A percentile compares a stretch with the other conserved stretches of the same genome.
Evolutionary conservation across 176 grass and related monocot species (phyloP).

Genomic region (Juncus inflexus): DNA sequence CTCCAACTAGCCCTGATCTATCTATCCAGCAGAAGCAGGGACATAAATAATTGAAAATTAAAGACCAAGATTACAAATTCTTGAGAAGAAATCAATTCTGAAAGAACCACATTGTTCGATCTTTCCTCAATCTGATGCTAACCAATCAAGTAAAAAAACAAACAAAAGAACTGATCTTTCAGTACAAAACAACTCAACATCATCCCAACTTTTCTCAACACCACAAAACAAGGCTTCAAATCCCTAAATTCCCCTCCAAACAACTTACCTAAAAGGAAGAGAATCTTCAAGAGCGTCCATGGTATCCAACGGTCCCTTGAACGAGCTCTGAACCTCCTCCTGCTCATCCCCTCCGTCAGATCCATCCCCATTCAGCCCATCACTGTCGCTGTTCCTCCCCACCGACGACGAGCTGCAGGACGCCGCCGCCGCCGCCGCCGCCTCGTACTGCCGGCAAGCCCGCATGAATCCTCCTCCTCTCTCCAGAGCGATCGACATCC

Average conservation of each 20-base stretch:
- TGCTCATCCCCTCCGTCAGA: slow-evolving; percentile 60
- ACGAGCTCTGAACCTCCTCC: slow-evolving; percentile 92
- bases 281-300: slow-evolving; percentile 88
- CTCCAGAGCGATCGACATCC: slow-evolving; percentile 75
- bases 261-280: slow-evolving; percentile 61
- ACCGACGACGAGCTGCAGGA: slow-evolving; percentile 53
- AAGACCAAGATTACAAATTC: no score
- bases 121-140: slow-evolving; percentile 18
- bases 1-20: no score
- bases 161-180: slow-evolving; percentile 26
- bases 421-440: slow-evolving; percentile 32
- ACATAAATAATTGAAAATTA: no score
- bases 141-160: slow-evolving; percentile 28
- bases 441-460: slow-evolving; percentile 39
- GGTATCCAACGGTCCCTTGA: slow-evolving; percentile 75
- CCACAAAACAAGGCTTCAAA: slow-evolving; percentile 25
- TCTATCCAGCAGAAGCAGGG: no score
- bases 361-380: slow-evolving; percentile 40
- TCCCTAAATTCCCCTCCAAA: slow-evolving; percentile 11
- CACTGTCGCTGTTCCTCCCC: slow-evolving; percentile 56
- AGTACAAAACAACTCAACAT: slow-evolving; percentile 28
- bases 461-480: slow-evolving; percentile 29
- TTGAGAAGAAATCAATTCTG: no score
- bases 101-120: no score
- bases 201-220: neutral